Evolutionary conservation across 495 filamentous ascomycete genomes (phyloP), one percentile per base, ranked within the genome.

Genomic region (Penicillium mononematosum): DNA sequence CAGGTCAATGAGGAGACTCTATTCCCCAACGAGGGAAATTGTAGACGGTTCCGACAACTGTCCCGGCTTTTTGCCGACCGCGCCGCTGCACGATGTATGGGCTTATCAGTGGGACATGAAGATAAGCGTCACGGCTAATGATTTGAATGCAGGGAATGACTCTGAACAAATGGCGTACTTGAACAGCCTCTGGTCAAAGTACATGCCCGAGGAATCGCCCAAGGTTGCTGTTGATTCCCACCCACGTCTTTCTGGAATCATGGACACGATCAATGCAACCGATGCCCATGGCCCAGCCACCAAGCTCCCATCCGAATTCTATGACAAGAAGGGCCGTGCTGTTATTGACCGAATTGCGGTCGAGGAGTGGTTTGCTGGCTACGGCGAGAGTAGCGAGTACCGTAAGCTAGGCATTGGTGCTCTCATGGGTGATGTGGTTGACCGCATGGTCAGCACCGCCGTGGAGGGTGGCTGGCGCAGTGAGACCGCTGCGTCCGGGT

Each of bases 311-410:
- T 70, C 74, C 14, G 89, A 92, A 49, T 98, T 98, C 71, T 98
- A 98, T 70, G 91, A 96, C 63, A 65, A 77, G 31, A 88, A 86
- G 68, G 87, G 75, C 3, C 71, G 82, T 5, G 78, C 75, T 2
- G 86, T 91, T 46, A 82, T 97, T 52, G 88, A 97, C 50, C 80
- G 80, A 27, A 89, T 97, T 46, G 83, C 79, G 42, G 85, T 90
- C 2, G 94, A 98, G 60, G 95, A 98, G 74, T 98, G 94, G 94
- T 98, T 88, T 66, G 73, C 84, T 8, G 94, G 93, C 4, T 98
- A 92, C 68, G 79, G 78, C 39, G 91, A 96, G 72, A 91, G 83
- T 53, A 71, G 65, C 24, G 94, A 98, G 71, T 98, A 94, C 75
- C 85, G 94, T 6, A 81, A 77, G 61, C 76, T 98, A 3, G 94